phyloP scores from a whole-genome alignment of 2,329 filamentous ascomycete genomes.

The Epicoccum sorghinum region DNA sequence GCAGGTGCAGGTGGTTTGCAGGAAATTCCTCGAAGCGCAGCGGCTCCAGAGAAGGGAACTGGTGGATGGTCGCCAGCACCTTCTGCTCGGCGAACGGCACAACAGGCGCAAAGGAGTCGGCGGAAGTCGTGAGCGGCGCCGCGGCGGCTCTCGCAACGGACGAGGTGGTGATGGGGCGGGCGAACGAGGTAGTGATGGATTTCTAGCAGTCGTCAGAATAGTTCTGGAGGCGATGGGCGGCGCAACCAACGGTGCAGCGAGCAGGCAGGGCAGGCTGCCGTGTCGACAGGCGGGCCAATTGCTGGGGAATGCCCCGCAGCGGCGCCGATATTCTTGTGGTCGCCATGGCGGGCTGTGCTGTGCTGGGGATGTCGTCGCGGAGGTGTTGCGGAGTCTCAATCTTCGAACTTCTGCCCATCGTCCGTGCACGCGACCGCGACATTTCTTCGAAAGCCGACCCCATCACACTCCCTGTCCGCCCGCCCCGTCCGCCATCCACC shows the following conservation, averaged over 20 bases:
- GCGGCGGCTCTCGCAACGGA: constrained; percentile 59
- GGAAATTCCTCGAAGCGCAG: constrained; percentile 78
- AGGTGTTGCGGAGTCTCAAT: constrained; percentile 24
- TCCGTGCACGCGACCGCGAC: constrained; percentile 5
- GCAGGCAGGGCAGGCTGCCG: constrained; percentile 49
- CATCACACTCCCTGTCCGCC: constrained; percentile 20
- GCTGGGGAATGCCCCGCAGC: constrained; percentile 42
- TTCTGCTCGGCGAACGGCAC: constrained; percentile 50
- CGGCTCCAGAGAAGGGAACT: constrained; percentile 89
- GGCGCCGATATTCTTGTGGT: constrained; percentile 46
- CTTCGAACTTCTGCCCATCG: constrained; percentile 3
- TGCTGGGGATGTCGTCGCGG: constrained; percentile 30
- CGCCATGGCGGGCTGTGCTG: constrained; percentile 47
- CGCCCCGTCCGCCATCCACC: constrained; percentile 16
- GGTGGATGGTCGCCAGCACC: constrained; percentile 84
- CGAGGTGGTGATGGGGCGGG: constrained; percentile 49
- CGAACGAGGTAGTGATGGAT: constrained; percentile 30
- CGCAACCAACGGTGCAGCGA: constrained; percentile 54
- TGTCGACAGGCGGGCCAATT: constrained; percentile 37
- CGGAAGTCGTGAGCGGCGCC: constrained; percentile 50
- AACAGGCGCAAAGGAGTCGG: constrained; percentile 45
- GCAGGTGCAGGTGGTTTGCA: constrained; percentile 81
- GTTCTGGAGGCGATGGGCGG: constrained; percentile 47
- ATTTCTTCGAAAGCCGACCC: constrained; percentile 23
- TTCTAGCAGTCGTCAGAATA: constrained; percentile 34